Conservation (phyloP, 2,329 filamentous ascomycete species). For the Colletotrichum chrysophilum region DNA sequence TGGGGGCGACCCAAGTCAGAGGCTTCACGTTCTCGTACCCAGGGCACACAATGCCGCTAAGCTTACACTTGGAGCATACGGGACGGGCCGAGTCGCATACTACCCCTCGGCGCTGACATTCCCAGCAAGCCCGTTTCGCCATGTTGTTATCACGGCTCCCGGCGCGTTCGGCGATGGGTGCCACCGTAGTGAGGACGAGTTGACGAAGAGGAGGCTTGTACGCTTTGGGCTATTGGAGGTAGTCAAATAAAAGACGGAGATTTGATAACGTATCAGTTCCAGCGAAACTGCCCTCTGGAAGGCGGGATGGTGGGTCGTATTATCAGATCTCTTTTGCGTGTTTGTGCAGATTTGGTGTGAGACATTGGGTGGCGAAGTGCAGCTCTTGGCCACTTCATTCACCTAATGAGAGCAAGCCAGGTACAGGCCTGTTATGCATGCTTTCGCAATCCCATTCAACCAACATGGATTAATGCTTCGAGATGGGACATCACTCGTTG, state of each 20-base stretch:
- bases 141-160: neutral
- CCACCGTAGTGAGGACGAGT: neutral
- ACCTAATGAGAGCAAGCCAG: neutral
- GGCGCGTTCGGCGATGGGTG: neutral
- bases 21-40: slow-evolving; percentile 43
- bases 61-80: slow-evolving; percentile 38
- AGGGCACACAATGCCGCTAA: slow-evolving; percentile 37
- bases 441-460: neutral
- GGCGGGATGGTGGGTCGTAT: neutral
- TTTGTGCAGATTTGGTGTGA: slow-evolving; percentile 24
- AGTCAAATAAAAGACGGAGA: neutral
- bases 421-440: neutral
- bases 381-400: slow-evolving; percentile 14
- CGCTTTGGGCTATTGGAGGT: slow-evolving; percentile 1
- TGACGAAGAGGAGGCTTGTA: neutral
- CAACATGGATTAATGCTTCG: neutral
- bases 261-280: neutral
- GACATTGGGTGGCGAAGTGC: neutral
- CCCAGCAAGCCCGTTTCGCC: slow-evolving; percentile 39
- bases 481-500: neutral
- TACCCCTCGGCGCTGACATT: slow-evolving; percentile 43
- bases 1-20: slow-evolving; percentile 37
- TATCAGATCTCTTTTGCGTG: neutral
- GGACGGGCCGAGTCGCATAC: slow-evolving; percentile 42
- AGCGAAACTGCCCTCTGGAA: neutral